Evolutionary conservation across 371 early-diverging fungal genomes (phyloP).

Genomic region (Chytridium lagenaria): DNA sequence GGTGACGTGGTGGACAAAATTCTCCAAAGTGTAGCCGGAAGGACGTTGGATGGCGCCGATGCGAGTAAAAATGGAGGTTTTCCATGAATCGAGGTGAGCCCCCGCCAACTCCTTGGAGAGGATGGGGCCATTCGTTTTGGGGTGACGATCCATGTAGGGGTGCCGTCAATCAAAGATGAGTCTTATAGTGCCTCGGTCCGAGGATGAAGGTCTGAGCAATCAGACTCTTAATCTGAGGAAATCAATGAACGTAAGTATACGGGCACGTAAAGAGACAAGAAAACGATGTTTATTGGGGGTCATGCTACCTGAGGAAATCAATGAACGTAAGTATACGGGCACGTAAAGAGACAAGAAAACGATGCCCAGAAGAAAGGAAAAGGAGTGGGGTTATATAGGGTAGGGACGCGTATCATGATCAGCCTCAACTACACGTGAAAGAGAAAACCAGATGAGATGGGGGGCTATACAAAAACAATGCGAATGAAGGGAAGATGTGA

Average conservation of each 20-base stretch:
- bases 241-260: not conserved
- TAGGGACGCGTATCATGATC: too few species aligned
- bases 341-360: not conserved
- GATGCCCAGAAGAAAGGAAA: not conserved
- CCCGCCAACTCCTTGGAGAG: not conserved
- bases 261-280: not conserved
- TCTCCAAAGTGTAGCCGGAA: not conserved
- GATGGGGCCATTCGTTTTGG: not conserved
- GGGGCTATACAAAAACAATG: too few species aligned
- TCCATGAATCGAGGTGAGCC: not conserved
- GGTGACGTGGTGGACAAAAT: not conserved
- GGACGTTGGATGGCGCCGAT: not conserved
- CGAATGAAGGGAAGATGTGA: too few species aligned
- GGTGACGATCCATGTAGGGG: not conserved
- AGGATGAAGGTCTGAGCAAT: not conserved
- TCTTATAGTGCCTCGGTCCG: not conserved
- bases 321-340: not conserved
- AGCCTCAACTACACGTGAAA: too few species aligned
- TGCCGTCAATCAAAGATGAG: not conserved
- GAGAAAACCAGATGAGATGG: too few species aligned
- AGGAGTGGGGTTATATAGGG: not conserved
- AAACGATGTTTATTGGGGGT: not conserved
- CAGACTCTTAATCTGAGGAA: constrained; percentile 15
- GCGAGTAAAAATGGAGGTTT: not conserved
- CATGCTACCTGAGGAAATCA: not conserved